These are phyloP conservation scores for Pestalotiopsis sp. DNA, from an alignment of 2,329 filamentous ascomycete genomes.

Conservation along the genomic window DNA sequence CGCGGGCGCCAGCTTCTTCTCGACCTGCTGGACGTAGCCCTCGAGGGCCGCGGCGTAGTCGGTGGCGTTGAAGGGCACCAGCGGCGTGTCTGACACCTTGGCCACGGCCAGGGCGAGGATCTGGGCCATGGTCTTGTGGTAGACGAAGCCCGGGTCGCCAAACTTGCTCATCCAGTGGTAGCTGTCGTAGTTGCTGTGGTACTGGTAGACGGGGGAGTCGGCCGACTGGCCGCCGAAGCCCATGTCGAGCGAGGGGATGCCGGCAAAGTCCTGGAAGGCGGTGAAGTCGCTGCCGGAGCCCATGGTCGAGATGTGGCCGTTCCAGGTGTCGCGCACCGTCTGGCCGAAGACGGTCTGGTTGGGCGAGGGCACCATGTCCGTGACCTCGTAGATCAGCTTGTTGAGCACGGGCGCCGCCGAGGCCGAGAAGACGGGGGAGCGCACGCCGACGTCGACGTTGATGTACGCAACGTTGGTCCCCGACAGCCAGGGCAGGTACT, in stretches of 20 bases:
- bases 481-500: slow-evolving; percentile 80
- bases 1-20: slow-evolving; percentile 45
- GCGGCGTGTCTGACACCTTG: slow-evolving; percentile 61
- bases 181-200: slow-evolving; percentile 90
- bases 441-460: slow-evolving; percentile 79
- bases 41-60: slow-evolving; percentile 65
- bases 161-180: slow-evolving; percentile 87
- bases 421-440: slow-evolving; percentile 65
- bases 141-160: slow-evolving; percentile 70
- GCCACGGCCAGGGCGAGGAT: slow-evolving; percentile 65
- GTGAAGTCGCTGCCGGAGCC: slow-evolving; percentile 77
- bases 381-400: slow-evolving; percentile 70
- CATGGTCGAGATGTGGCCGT: slow-evolving; percentile 64
- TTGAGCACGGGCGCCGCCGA: slow-evolving; percentile 77
- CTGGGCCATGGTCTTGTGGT: slow-evolving; percentile 69
- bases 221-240: slow-evolving; percentile 51
- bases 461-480: slow-evolving; percentile 77
- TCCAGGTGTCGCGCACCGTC: slow-evolving; percentile 71
- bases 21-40: slow-evolving; percentile 54
- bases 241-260: slow-evolving; percentile 67
- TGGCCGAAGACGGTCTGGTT: slow-evolving; percentile 74
- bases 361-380: slow-evolving; percentile 65
- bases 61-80: slow-evolving; percentile 66
- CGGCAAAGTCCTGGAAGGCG: slow-evolving; percentile 74
- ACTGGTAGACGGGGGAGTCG: slow-evolving; percentile 69